Base-by-base conservation (phyloP, 495 filamentous ascomycete species). In the Platismatia glauca region DNA sequence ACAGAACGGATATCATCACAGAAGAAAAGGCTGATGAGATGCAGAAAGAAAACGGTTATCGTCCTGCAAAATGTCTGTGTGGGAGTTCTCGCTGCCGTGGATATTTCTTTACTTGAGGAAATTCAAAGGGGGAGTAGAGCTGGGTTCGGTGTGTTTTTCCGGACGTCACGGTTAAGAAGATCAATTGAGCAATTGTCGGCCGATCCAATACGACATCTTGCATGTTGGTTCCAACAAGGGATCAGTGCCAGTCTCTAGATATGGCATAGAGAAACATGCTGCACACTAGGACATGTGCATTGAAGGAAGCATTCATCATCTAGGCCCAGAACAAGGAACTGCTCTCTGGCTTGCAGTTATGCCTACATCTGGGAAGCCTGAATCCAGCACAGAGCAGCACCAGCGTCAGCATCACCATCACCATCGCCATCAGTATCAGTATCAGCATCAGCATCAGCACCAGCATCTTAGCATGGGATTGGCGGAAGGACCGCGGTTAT, bases 11-110 rank as follows among this genome's bases (percentile, higher is more conserved):
- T 5, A 76, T 74, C 31, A 71, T 70, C 34, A 56, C 71, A 53
- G 63, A 61, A 18, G 76, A 80, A 16, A 73, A 76, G 15, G 76
- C 79, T 20, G 79, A 82, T 8, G 74, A 80, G 0, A 77, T 82
- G 59, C 78, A 79, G 31, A 66, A 68, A 57, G 77, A 79, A 64
- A 70, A 69, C 46, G 71, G 73, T 50, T 68, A 77, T 70, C 58
- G 69, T 75, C 52, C 82, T 68, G 81, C 85, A 3, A 75, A 73
- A 55, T 94, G 89, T 73, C 72, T 88, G 16, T 94, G 89, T 64
- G 85, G 85, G 1, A 82, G 83, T 55, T 57, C 61, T n/a, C 78
- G 80, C 5, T 93, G 89, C 67, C 78, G 88, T 15, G 82, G 84
- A 0, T 89, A 80, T 55, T 73, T 93, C 7, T 91, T 88, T 22